Percentiles rank a stretch among this genome's conserved stretches.
Evolutionary conservation across 2,329 filamentous ascomycete genomes (phyloP).

Genomic region (Fusarium poae): DNA sequence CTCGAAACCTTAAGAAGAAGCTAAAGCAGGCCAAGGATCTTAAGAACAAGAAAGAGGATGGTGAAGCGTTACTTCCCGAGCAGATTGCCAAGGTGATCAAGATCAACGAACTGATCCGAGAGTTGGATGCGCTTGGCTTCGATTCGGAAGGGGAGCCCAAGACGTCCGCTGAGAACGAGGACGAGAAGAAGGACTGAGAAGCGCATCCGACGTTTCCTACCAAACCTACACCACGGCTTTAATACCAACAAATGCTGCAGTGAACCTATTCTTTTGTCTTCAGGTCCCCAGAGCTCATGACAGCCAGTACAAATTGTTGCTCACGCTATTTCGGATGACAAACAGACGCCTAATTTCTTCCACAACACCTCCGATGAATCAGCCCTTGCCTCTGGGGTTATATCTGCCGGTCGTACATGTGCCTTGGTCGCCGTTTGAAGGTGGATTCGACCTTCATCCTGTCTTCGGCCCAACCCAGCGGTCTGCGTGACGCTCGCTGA

Average conservation of each 20-base stretch:
- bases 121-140: constrained; percentile 87
- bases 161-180: constrained; percentile 17
- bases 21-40: constrained; percentile 92
- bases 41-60: constrained; percentile 89
- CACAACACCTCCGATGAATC: background rate
- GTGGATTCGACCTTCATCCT: background rate
- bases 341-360: background rate
- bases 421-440: background rate
- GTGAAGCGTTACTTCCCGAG: constrained; percentile 86
- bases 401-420: background rate
- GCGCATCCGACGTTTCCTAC: background rate
- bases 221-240: background rate
- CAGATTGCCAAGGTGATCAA: constrained; percentile 98
- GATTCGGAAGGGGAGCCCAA: constrained; percentile 78
- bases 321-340: constrained; percentile 1
- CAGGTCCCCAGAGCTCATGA: background rate
- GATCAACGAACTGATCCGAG: constrained; percentile 91
- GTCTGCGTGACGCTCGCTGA: background rate
- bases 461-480: background rate
- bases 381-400: background rate
- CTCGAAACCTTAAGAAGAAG: constrained; percentile 92
- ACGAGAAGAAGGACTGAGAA: constrained; percentile 46
- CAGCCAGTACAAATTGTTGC: background rate
- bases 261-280: background rate
- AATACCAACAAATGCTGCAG: background rate